Evolutionary conservation across 2,329 filamentous ascomycete species (phyloP).

Genomic region (Phaeosphaeriaceae sp.): DNA sequence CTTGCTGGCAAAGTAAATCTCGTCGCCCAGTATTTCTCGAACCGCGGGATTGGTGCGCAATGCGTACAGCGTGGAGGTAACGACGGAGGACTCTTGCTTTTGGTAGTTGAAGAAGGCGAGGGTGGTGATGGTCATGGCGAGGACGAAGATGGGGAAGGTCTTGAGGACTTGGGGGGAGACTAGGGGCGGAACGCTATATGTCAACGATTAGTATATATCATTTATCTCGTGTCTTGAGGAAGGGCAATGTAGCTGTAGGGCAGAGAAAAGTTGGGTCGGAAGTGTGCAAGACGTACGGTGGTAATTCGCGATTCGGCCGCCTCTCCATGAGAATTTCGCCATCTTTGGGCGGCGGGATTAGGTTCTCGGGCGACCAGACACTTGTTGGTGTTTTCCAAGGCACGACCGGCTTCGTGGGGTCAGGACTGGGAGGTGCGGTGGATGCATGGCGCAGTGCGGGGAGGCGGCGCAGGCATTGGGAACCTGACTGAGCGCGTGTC

Average conservation of each 20-base stretch:
- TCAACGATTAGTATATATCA: neutral
- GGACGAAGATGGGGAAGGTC: conserved; percentile 82
- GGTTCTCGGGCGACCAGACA: conserved; percentile 47
- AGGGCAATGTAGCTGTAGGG: no score
- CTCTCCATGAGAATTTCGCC: conserved; percentile 45
- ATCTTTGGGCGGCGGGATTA: conserved; percentile 46
- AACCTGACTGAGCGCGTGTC: conserved; percentile 25
- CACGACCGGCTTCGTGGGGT: conserved; percentile 34
- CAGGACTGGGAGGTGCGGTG: conserved; percentile 19
- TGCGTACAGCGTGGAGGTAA: conserved; percentile 90
- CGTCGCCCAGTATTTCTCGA: conserved; percentile 80
- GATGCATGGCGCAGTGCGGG: conserved; percentile 31
- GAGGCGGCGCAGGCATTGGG: conserved; percentile 33
- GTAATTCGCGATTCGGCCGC: conserved; percentile 42
- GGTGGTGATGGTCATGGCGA: conserved; percentile 73
- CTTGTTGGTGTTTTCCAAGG: conserved; percentile 50
- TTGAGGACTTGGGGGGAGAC: conserved; percentile 50
- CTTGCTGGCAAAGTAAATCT: conserved; percentile 59
- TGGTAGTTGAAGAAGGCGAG: conserved; percentile 99
- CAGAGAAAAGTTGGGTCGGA: neutral
- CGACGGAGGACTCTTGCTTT: conserved; percentile 81
- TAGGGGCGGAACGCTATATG: conserved; percentile 41
- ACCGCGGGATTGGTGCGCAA: conserved; percentile 81
- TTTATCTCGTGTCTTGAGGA: no score
- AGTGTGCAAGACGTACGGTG: conserved; percentile 36